These are phyloP conservation scores for Singerocomus inundabilis DNA, from an alignment of 1,284 basidiomycete species.

Conservation along the genomic window DNA sequence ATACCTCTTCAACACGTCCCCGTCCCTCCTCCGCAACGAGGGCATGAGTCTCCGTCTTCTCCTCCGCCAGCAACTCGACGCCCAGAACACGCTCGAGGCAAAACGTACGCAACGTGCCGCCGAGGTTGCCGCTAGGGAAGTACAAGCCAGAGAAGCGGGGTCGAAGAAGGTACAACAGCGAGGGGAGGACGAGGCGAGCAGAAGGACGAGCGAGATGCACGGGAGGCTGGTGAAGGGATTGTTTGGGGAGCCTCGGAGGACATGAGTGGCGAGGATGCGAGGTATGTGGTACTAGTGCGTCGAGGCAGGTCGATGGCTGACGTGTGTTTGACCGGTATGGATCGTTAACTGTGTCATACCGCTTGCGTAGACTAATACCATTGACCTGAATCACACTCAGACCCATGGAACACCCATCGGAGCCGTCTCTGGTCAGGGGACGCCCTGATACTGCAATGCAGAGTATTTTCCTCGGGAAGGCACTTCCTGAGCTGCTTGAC, in stretches of 20 bases:
- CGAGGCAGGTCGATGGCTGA: too few relatives aligned
- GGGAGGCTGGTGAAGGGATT: conserved; percentile 16
- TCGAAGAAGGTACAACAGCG: conserved; percentile 9
- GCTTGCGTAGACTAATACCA: too few relatives aligned
- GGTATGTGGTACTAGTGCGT: neutral
- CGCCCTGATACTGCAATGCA: too few relatives aligned
- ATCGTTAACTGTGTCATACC: too few relatives aligned
- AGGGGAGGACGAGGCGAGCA: conserved; percentile 10
- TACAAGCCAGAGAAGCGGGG: conserved; percentile 8
- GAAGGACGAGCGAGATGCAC: conserved; percentile 9
- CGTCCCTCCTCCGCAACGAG: conserved; percentile 66
- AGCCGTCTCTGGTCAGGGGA: too few relatives aligned
- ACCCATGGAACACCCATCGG: too few relatives aligned
- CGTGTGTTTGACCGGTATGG: too few relatives aligned
- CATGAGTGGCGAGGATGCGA: neutral
- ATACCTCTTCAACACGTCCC: conserved; percentile 68
- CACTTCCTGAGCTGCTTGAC: too few relatives aligned
- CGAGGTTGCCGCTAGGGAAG: conserved; percentile 22
- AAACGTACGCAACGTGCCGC: conserved; percentile 13
- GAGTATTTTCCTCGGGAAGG: too few relatives aligned
- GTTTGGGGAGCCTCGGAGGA: conserved; percentile 14
- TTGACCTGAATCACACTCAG: too few relatives aligned
- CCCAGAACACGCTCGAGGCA: conserved; percentile 25
- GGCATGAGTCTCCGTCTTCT: conserved; percentile 71
- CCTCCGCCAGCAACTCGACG: conserved; percentile 47